Base-by-base conservation (phyloP, 208 protist genomes). In the Strigomonas culicis region DNA sequence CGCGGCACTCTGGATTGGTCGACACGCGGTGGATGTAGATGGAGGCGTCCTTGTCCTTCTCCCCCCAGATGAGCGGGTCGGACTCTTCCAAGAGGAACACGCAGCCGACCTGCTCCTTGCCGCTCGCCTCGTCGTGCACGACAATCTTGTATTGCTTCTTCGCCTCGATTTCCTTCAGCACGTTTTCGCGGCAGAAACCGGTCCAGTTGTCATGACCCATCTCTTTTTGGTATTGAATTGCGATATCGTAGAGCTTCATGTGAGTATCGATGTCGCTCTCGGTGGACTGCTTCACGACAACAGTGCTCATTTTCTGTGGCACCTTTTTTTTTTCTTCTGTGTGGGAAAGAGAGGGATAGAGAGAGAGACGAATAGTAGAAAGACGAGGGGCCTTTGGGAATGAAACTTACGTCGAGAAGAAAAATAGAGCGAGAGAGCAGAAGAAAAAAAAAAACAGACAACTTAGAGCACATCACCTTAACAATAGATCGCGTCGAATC, bases 111-210 rank as follows among this genome's bases (percentile, higher is more conserved):
- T 49, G 34, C n/a, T n/a, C n/a, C n/a, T n/a, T n/a, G 7, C 7
- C 39, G 24, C 32, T 34, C 13, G 39, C 19, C 27, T 59, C 62
- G 25, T 51, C 47, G n/a, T n/a, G n/a, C n/a, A n/a, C n/a, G 4
- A 67, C 36, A 6, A 67, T 27, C 34, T 67, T 67, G 39, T 67
- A 67, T 39, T 67, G 62, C 27, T 67, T 67, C 3, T 50, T 50
- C 13, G 46, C 24, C 8, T 24, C 32, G 22, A 67, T 27, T 39
- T 67, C 62, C 31, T 67, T 22, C 44, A 44, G 34, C 11, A 67
- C 51, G 2, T 11, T 52, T 11, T 25, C 17, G n/a, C 50, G 62
- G n/a, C 58, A 44, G 25, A 67, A 67, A 21, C 49, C 41, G 6
- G 49, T 27, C 62, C 62, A 67, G 51, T 58, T 55, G 62, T 25